phyloP scores from a whole-genome alignment of 2,329 filamentous ascomycete genomes.

The Didymella arachidicola region DNA sequence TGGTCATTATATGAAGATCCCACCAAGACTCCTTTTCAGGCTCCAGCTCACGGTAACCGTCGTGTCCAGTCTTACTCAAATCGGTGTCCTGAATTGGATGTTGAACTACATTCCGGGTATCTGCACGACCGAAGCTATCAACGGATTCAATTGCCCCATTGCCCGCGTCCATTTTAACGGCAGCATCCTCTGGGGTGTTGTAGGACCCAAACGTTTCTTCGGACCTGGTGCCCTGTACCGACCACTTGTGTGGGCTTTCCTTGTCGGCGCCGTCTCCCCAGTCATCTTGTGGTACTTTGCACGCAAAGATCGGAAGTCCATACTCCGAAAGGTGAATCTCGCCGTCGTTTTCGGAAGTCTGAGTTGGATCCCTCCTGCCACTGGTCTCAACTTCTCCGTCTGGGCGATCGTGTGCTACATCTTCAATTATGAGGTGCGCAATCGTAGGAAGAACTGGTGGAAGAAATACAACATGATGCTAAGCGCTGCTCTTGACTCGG shows the following conservation, averaged over 20 bases:
- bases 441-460: conserved; percentile 79
- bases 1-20: conserved; percentile 88
- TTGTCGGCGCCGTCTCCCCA: conserved; percentile 76
- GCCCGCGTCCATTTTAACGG: conserved; percentile 91
- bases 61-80: conserved; percentile 81
- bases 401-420: conserved; percentile 86
- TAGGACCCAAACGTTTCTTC: conserved; percentile 84
- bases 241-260: conserved; percentile 81
- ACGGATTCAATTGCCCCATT: conserved; percentile 87
- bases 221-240: conserved; percentile 77
- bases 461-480: conserved; percentile 91
- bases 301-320: conserved; percentile 62
- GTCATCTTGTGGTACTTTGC: conserved; percentile 77
- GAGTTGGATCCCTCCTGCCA: conserved; percentile 85
- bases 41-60: conserved; percentile 79
- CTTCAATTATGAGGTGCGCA: conserved; percentile 80
- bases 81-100: conserved; percentile 90
- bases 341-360: conserved; percentile 84
- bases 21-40: conserved; percentile 78
- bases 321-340: conserved; percentile 79
- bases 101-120: conserved; percentile 77
- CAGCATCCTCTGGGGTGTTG: conserved; percentile 87
- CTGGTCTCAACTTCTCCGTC: conserved; percentile 83
- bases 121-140: conserved; percentile 80
- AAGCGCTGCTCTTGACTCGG: conserved; percentile 82